Percentiles rank a stretch among this genome's conserved stretches.
Evolutionary conservation across 129 eudicot species (phyloP).

Genomic region (Mikania micrantha): DNA sequence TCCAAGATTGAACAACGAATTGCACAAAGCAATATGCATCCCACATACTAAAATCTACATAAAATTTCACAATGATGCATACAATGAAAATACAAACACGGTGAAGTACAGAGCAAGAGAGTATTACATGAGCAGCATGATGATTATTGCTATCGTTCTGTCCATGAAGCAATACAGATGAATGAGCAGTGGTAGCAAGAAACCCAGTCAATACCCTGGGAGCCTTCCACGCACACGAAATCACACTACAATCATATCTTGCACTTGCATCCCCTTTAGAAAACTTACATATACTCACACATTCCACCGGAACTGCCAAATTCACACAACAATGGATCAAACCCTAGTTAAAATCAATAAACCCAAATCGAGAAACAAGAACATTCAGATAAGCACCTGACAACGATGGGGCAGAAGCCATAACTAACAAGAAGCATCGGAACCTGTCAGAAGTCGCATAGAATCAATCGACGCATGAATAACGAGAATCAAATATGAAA

Average conservation of each 20-base stretch:
- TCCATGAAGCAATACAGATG: constrained; percentile 21
- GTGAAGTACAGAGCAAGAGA: constrained; percentile 12
- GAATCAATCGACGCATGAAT: constrained; percentile 28
- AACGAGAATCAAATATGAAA: background rate
- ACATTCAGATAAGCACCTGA: constrained; percentile 41
- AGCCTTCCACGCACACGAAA: constrained; percentile 78
- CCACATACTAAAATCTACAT: background rate
- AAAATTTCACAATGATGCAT: background rate
- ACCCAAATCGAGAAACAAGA: background rate
- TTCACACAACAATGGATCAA: background rate
- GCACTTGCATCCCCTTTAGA: constrained; percentile 60
- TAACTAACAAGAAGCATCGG: constrained; percentile 61
- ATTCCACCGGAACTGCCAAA: constrained; percentile 60
- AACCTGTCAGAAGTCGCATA: constrained; percentile 27
- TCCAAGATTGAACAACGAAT: constrained; percentile 4
- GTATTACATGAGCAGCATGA: constrained; percentile 6
- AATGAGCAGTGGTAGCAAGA: constrained; percentile 67
- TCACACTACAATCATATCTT: constrained; percentile 57
- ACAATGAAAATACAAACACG: background rate
- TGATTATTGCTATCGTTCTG: constrained; percentile 26
- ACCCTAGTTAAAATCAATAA: background rate
- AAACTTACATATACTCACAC: constrained; percentile 72
- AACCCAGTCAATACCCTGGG: constrained; percentile 81
- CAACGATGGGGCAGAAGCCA: constrained; percentile 68
- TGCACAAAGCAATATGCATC: background rate